Percentiles rank a stretch among this genome's conserved stretches.
Conservation (phyloP, 2,329 filamentous ascomycete genomes). For the Orbilia brochopaga region DNA sequence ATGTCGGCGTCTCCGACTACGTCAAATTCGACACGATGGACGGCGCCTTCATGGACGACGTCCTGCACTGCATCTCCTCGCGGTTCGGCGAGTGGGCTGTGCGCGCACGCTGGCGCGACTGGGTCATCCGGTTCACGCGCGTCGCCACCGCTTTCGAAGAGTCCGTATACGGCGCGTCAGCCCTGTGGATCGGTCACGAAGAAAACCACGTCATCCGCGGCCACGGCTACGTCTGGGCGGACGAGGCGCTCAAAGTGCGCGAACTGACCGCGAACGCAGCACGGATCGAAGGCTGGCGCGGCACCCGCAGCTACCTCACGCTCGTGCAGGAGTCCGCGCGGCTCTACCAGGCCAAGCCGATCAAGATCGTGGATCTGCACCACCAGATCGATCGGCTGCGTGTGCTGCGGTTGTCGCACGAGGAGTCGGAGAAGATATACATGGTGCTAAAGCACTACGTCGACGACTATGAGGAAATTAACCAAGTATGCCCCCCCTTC, state of each 20-base stretch:
- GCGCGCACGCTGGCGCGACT: constrained; percentile 88
- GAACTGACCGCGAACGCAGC: constrained; percentile 91
- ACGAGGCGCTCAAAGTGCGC: constrained; percentile 77
- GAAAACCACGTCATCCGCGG: constrained; percentile 70
- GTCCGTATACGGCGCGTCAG: constrained; percentile 88
- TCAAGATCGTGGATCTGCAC: constrained; percentile 83
- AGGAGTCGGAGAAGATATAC: constrained; percentile 83
- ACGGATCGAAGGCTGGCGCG: constrained; percentile 94
- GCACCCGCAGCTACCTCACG: constrained; percentile 91
- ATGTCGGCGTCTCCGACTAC: constrained; percentile 51
- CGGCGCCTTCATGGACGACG: constrained; percentile 82
- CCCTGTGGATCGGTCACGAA: constrained; percentile 81
- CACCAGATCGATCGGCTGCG: constrained; percentile 92
- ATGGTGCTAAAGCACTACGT: constrained; percentile 76
- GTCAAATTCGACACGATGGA: constrained; percentile 70
- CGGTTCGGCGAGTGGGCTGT: constrained; percentile 89
- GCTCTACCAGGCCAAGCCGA: constrained; percentile 69
- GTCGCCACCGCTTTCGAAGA: constrained; percentile 95
- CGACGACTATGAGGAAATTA: constrained; percentile 82
- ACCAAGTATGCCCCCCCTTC: constrained; percentile 58
- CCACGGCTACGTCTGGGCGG: constrained; percentile 94
- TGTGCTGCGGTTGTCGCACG: constrained; percentile 75
- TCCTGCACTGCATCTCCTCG: constrained; percentile 80
- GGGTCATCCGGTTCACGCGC: constrained; percentile 91
- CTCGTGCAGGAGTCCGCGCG: constrained; percentile 82